A percentile compares a stretch with the other conserved stretches of the same genome.
Conservation (phyloP, 768 basidiomycete species). For the Lactarius hengduanensis region DNA sequence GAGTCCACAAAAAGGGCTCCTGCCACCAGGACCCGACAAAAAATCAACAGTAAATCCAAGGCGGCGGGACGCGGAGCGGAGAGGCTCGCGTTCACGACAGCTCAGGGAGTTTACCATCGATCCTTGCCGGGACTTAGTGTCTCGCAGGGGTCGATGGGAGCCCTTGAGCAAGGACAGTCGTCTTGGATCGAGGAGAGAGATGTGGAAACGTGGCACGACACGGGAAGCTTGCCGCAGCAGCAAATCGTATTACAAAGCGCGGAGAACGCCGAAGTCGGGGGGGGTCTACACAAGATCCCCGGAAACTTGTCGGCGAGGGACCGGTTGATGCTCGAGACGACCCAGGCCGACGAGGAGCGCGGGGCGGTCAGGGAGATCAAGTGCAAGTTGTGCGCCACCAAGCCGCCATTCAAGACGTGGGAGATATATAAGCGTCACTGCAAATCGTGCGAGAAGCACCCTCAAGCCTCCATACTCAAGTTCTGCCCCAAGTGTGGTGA, state of each 20-base stretch:
- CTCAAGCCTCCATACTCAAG: background rate
- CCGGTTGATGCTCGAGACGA: background rate
- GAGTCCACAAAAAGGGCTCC: background rate
- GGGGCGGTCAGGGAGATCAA: background rate
- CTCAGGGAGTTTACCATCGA: background rate
- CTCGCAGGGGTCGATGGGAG: background rate
- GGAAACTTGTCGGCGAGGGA: background rate
- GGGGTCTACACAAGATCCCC: background rate
- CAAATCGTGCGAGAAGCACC: background rate
- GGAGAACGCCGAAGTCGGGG: background rate
- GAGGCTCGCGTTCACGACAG: background rate
- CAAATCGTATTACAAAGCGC: background rate
- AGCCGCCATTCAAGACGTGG: background rate
- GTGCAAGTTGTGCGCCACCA: background rate
- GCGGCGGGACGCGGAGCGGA: background rate
- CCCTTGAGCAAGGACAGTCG: background rate
- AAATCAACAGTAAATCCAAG: background rate
- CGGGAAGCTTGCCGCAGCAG: background rate
- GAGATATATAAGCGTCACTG: background rate
- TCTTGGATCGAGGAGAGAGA: conserved; percentile 2
- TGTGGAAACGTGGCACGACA: background rate
- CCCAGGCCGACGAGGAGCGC: background rate
- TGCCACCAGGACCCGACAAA: background rate
- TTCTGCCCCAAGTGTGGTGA: background rate
- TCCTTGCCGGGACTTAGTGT: background rate